Evolutionary conservation across 176 grass and related monocot genomes (phyloP).

Genomic region (Aegilops umbellulata): DNA sequence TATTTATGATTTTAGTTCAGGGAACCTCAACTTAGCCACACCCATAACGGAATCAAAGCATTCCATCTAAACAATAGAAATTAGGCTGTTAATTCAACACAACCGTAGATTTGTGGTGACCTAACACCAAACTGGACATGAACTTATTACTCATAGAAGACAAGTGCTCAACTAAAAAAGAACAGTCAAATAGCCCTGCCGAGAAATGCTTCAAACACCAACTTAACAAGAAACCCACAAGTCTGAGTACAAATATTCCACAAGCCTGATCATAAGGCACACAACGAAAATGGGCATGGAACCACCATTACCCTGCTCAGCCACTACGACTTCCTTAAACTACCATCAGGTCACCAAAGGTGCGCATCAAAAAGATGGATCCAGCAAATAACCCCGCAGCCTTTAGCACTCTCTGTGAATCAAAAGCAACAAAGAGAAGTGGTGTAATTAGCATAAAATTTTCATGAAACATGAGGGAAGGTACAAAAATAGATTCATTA

Average conservation of each 20-base stretch:
- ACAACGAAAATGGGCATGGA: neutral
- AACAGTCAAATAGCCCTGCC: neutral
- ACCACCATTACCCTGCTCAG: neutral
- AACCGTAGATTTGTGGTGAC: neutral
- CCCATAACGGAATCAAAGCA: neutral
- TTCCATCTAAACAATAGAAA: neutral
- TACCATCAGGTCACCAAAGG: slow-evolving; percentile 55
- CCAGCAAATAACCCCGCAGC: slow-evolving; percentile 57
- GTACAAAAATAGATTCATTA: neutral
- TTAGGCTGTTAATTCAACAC: neutral
- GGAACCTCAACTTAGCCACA: too few relatives aligned
- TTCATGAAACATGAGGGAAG: neutral
- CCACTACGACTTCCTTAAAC: slow-evolving; percentile 15
- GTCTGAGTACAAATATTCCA: neutral
- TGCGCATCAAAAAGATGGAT: slow-evolving; percentile 54
- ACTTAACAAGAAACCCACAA: neutral
- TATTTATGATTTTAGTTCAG: too few relatives aligned
- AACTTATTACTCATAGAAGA: neutral
- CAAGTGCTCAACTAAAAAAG: neutral
- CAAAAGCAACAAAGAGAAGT: neutral
- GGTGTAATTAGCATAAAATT: neutral
- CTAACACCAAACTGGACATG: neutral
- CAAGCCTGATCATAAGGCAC: neutral
- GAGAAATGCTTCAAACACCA: slow-evolving; percentile 1
- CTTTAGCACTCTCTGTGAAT: slow-evolving; percentile 53